Percentiles rank a stretch among this genome's conserved stretches.
Conservation (phyloP, 2,329 filamentous ascomycete species). For the Sporothrix variecibatus region DNA sequence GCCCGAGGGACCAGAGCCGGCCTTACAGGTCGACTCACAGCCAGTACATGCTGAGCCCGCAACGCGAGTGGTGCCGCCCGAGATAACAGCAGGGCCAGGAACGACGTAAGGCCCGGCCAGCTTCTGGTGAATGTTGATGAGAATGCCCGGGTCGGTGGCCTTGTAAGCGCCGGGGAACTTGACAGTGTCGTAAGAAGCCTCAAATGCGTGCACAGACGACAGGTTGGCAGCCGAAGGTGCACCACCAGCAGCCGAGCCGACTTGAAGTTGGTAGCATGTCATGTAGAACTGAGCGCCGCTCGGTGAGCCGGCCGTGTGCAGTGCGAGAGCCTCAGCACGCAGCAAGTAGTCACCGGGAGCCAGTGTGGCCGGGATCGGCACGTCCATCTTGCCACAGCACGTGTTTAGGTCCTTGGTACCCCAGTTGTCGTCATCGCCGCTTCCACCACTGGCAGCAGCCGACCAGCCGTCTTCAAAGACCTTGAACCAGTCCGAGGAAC, state of each 20-base stretch:
- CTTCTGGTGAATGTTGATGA: conserved; percentile 50
- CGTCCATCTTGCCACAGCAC: conserved; percentile 45
- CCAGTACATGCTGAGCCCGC: conserved; percentile 45
- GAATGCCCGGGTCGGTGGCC: conserved; percentile 48
- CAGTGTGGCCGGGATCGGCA: conserved; percentile 40
- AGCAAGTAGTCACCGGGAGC: conserved; percentile 47
- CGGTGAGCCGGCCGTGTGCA: conserved; percentile 45
- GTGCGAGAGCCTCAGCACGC: conserved; percentile 51
- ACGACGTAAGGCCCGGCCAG: conserved; percentile 43
- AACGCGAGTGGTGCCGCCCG: conserved; percentile 44
- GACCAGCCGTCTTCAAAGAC: conserved; percentile 50
- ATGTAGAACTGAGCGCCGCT: conserved; percentile 45
- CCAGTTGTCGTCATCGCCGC: conserved; percentile 49
- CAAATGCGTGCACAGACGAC: conserved; percentile 25
- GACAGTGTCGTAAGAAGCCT: conserved; percentile 30
- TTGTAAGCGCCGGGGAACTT: conserved; percentile 49
- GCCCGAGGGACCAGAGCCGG: conserved; percentile 34
- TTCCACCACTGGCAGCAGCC: conserved; percentile 37
- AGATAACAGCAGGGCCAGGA: conserved; percentile 47
- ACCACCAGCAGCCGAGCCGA: conserved; percentile 33
- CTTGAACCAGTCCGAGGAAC: conserved; percentile 54
- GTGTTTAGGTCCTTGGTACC: conserved; percentile 47
- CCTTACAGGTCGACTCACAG: conserved; percentile 46
- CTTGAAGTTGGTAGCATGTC: conserved; percentile 43
- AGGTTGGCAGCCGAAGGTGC: conserved; percentile 35